These are phyloP conservation scores for Kodamaea anthophila DNA, from an alignment of 1,139 yeast species.

Conservation along the genomic window DNA sequence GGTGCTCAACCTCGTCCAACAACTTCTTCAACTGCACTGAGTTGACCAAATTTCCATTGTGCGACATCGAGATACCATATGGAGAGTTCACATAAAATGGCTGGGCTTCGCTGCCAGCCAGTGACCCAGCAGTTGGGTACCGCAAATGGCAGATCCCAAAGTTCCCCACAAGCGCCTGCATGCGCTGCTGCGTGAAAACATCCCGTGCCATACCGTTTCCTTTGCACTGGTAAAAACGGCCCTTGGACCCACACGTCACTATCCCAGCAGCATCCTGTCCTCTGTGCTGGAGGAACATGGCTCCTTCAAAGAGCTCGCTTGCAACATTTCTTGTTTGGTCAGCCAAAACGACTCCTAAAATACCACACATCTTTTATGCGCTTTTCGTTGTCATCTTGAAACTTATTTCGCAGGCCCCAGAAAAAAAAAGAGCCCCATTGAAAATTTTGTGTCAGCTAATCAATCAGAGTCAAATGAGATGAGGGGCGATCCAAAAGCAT, in stretches of 20 bases:
- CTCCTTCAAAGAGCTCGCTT: conserved; percentile 87
- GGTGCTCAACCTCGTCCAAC: conserved; percentile 89
- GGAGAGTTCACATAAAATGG: conserved; percentile 98
- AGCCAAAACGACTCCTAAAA: conserved; percentile 80
- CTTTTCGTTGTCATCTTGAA: conserved; percentile 3
- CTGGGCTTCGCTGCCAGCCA: conserved; percentile 96
- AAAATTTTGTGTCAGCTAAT: conserved; percentile 6
- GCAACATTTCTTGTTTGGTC: conserved; percentile 72
- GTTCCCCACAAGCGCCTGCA: conserved; percentile 77
- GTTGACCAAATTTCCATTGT: conserved; percentile 92
- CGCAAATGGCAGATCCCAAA: conserved; percentile 95
- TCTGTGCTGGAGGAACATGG: conserved; percentile 90
- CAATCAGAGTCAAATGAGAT: conserved; percentile 4
- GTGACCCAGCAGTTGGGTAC: conserved; percentile 98
- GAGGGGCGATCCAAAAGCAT: too few species aligned
- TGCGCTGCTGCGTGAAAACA: conserved; percentile 80
- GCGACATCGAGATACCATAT: conserved; percentile 84
- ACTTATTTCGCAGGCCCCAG: too few species aligned
- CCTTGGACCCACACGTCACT: conserved; percentile 90
- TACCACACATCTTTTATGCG: conserved; percentile 78
- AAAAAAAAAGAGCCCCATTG: too few species aligned
- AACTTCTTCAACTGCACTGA: conserved; percentile 69
- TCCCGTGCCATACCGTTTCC: conserved; percentile 99
- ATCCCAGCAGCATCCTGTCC: conserved; percentile 99
- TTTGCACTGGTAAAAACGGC: conserved; percentile 92